Evolutionary conservation across 73 alveolate species (phyloP), one percentile per base, ranked within the genome.

Genomic region (Paramecium sonneborni): DNA sequence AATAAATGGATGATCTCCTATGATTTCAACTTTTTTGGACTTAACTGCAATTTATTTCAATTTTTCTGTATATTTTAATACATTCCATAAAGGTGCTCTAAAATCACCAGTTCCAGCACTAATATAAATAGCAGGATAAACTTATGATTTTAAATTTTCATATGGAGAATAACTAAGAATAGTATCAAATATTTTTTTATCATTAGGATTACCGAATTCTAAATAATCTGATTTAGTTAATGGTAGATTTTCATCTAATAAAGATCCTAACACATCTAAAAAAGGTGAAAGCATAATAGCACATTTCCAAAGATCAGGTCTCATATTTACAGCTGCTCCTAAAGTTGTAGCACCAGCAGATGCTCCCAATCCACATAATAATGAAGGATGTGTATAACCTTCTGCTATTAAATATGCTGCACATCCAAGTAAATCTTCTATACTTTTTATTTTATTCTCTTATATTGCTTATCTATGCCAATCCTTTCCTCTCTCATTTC

Each of bases 321-420:
- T 70, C 96, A 95, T 90, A 87, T 97, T 97, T 30, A 97, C 44
- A 8, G 95, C 97, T 21, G 93, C 91, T 48, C 97, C 99, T 18
- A 97, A 95, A 34, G 96, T 76, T 20, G 92, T 57, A 9, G 97
- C 99, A 34, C 99, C 99, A 15, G 99, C 99, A 34, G 96, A 85
- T 10, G 96, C 74, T 23, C 99, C 99, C 32, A 93, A 92, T 10
- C 97, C 99, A 56, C 98, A 97, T 35, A 96, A 76, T 35, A 95
- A 74, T 37, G 95, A 88, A 7, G 98, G 98, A 72, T 95, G 96
- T 9, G 99, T 95, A 44, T 85, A 85, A 18, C 98, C 93, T 21
- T 95, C 57, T 3, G 96, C 96, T 14, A 96, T 86, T 44, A 96
- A 70, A 76, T 84, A 92, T 43, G 93, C 96, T 24, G 98, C 96